A percentile compares a stretch with the other conserved stretches of the same genome.
These are phyloP conservation scores for Sclerotinia spermophila DNA, from an alignment of 2,329 filamentous ascomycete species.

Conservation along the genomic window DNA sequence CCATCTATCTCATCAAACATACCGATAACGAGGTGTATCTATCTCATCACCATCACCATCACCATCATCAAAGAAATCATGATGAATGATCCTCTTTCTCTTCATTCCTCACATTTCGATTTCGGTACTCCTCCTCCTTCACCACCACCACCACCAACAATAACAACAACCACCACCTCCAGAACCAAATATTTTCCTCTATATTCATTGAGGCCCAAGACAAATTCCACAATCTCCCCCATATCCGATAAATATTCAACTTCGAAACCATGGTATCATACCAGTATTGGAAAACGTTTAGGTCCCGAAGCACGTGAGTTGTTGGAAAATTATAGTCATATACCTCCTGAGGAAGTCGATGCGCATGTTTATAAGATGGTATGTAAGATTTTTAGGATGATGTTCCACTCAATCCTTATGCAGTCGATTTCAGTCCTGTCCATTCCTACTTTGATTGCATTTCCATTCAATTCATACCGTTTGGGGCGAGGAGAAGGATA, in stretches of 20 bases:
- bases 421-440: background rate
- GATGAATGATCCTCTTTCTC: background rate
- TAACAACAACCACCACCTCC: background rate
- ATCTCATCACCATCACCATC: background rate
- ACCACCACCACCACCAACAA: background rate
- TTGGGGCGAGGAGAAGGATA: background rate
- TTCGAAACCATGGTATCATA: conserved; percentile 14
- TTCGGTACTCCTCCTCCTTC: background rate
- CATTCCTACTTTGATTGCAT: background rate
- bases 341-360: conserved; percentile 22
- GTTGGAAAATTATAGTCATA: conserved; percentile 26
- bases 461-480: background rate
- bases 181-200: background rate
- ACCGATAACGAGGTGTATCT: background rate
- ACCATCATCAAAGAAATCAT: background rate
- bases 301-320: conserved; percentile 21
- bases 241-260: conserved; percentile 8
- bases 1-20: background rate
- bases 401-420: too few relatives aligned
- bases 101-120: background rate
- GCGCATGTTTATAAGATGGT: conserved; percentile 26
- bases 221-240: background rate
- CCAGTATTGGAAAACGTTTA: conserved; percentile 1
- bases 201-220: background rate
- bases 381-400: background rate